Conservation (phyloP, 2,329 filamentous ascomycete genomes). For the Alternaria atra region DNA sequence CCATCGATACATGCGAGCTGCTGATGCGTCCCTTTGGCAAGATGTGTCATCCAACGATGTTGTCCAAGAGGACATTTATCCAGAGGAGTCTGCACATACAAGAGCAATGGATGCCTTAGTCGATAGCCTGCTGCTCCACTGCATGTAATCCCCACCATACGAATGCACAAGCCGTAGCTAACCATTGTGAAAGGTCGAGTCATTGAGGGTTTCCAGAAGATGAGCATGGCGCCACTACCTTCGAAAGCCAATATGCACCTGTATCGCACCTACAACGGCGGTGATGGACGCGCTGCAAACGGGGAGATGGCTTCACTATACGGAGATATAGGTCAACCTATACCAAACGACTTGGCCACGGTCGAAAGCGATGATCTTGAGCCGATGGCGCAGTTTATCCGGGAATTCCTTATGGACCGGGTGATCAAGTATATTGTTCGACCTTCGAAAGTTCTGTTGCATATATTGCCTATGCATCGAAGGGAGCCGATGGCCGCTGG, state of each 20-base stretch:
- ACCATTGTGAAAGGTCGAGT: background rate
- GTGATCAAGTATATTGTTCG: background rate
- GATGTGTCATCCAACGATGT: no score
- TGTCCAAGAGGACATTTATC: no score
- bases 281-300: slow-evolving; percentile 6
- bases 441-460: background rate
- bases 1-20: background rate
- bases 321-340: background rate
- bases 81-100: no score
- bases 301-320: slow-evolving; percentile 7
- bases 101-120: background rate
- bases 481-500: no score
- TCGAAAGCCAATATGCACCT: background rate
- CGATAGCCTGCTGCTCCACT: background rate
- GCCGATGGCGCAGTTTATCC: background rate
- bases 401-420: slow-evolving; percentile 3
- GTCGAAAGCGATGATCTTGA: background rate
- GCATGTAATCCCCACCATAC: no score
- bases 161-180: no score
- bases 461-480: background rate
- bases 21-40: no score
- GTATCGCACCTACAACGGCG: background rate
- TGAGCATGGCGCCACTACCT: background rate
- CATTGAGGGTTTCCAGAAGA: background rate
- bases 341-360: background rate